Percentiles rank a stretch among this genome's conserved stretches.
Evolutionary conservation across 2,329 filamentous ascomycete species (phyloP).

Genomic region (Huntiella decipiens): DNA sequence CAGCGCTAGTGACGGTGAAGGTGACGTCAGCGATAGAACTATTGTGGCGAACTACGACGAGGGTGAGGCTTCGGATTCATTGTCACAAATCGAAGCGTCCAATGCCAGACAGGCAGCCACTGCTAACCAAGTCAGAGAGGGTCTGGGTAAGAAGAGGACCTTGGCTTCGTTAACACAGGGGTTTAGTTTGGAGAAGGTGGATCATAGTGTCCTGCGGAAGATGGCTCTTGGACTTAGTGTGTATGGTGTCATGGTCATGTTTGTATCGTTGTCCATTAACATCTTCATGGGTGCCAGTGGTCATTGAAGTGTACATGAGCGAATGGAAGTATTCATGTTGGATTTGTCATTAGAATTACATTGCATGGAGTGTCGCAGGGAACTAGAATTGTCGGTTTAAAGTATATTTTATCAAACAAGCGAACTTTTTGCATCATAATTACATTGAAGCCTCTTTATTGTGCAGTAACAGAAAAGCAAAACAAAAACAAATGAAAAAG

Average conservation of each 20-base stretch:
- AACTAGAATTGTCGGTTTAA: no score
- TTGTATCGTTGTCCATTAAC: conserved; percentile 71
- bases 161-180: conserved; percentile 22
- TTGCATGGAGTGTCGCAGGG: background rate
- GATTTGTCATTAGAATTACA: background rate
- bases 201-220: conserved; percentile 46
- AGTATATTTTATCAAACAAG: no score
- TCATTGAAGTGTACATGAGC: background rate
- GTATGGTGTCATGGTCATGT: conserved; percentile 79
- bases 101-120: background rate
- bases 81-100: conserved; percentile 14
- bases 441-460: no score
- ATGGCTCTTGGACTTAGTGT: conserved; percentile 56
- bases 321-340: no score
- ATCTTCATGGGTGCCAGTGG: conserved; percentile 20
- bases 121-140: background rate
- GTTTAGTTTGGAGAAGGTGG: conserved; percentile 45
- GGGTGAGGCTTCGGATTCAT: conserved; percentile 27
- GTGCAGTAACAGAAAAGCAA: no score
- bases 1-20: conserved; percentile 27
- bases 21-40: conserved; percentile 22
- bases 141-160: conserved; percentile 14
- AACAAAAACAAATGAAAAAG: no score
- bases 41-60: conserved; percentile 82
- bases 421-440: no score